phyloP scores from a whole-genome alignment of 2,329 filamentous ascomycete genomes.

The Albophoma yamanashiensis region DNA sequence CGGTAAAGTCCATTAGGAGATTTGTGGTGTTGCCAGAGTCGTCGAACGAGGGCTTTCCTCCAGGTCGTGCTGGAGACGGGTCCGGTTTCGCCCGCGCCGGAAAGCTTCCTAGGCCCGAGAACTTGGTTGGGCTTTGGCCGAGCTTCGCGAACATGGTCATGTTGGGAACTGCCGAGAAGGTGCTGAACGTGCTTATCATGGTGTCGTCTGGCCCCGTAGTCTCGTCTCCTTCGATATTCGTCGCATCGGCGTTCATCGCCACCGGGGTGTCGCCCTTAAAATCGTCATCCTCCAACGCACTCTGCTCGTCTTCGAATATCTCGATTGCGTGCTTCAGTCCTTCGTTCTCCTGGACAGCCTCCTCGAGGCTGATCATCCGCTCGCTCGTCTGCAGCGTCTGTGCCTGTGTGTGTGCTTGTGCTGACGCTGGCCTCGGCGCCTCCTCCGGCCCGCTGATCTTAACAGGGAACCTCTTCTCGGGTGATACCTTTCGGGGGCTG shows the following conservation, averaged over 20 bases:
- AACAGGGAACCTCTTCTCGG: constrained; percentile 51
- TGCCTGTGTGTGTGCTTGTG: neutral
- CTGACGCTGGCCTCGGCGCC: constrained; percentile 4
- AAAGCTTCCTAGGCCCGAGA: constrained; percentile 27
- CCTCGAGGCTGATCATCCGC: constrained; percentile 36
- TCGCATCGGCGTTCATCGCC: constrained; percentile 16
- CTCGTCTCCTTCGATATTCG: constrained; percentile 19
- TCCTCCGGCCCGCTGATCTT: constrained; percentile 33
- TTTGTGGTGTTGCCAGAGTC: constrained; percentile 59
- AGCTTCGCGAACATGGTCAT: constrained; percentile 74
- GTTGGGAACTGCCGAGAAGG: constrained; percentile 81
- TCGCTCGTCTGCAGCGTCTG: constrained; percentile 13
- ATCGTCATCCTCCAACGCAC: constrained; percentile 18
- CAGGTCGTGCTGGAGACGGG: constrained; percentile 22
- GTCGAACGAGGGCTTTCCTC: constrained; percentile 19
- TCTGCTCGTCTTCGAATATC: constrained; percentile 48
- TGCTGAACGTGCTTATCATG: constrained; percentile 74
- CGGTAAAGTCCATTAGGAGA: constrained; percentile 79
- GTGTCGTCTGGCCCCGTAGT: constrained; percentile 55
- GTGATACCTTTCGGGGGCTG: constrained; percentile 37
- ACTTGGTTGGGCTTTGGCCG: constrained; percentile 52
- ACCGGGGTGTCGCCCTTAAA: constrained; percentile 11
- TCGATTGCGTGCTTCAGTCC: constrained; percentile 49
- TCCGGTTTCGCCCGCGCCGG: constrained; percentile 27
- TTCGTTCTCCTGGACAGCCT: constrained; percentile 42